A percentile compares a stretch with the other conserved stretches of the same genome.
Conservation (phyloP, 306 rosid genomes). For the Prunus padus region DNA sequence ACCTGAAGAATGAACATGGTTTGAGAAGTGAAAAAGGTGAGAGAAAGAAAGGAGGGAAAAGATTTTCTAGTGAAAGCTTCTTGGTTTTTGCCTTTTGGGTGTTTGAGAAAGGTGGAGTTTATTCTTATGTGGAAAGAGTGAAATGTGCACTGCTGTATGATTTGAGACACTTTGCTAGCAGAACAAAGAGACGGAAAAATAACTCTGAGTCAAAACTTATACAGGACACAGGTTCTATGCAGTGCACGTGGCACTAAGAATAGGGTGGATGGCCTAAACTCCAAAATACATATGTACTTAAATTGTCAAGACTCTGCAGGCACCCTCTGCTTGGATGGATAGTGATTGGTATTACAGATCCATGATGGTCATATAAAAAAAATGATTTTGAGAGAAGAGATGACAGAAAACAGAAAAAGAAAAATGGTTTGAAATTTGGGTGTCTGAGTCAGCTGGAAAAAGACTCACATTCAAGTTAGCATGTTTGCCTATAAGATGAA, state of each 20-base stretch:
- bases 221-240: not conserved
- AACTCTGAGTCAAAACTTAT: not conserved
- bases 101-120: not conserved
- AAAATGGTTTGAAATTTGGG: no score
- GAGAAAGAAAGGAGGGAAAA: not conserved
- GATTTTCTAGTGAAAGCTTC: not conserved
- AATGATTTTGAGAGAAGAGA: no score
- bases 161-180: not conserved
- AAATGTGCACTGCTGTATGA: not conserved
- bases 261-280: not conserved
- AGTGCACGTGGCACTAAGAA: not conserved
- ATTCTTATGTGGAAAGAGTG: not conserved
- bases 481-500: no score
- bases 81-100: not conserved
- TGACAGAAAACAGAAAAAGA: no score
- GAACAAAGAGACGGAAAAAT: not conserved
- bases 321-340: not conserved
- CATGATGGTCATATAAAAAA: no score
- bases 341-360: not conserved
- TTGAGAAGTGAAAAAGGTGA: not conserved
- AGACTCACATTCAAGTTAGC: not conserved
- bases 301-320: not conserved
- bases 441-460: no score
- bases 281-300: not conserved
- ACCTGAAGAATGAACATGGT: slow-evolving; percentile 14